Evolutionary conservation across 2,329 filamentous ascomycete species (phyloP), one percentile per base, ranked within the genome.

Genomic region (Lachnellula occidentalis): DNA sequence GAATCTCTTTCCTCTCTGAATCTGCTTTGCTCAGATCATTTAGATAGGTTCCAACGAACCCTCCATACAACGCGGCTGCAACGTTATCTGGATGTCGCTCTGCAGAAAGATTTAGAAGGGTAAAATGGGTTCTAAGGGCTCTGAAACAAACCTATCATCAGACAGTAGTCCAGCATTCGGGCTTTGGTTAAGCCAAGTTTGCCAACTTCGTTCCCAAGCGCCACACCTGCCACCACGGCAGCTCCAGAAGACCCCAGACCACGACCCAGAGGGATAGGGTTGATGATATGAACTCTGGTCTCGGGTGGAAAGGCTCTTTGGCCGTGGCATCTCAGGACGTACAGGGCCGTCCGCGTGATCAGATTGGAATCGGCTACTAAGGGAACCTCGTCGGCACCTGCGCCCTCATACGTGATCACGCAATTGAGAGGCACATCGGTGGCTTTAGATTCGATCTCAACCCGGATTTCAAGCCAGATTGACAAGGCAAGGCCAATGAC

Each of bases 191-290:
- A 76, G 41, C 86, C 78, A 58, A 99, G 78, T 34, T 86, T 80
- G 37, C 92, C 92, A 46, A 94, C 88, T 70, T 95, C 87, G 74
- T 94, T 96, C 41, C 87, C 94, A 45, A 99, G 78, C 71, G 91
- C 83, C n/a, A 96, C 92, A 61, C 94, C 94, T 0, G 91, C 94
- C 6, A 97, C 94, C 17, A 97, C 92, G 8, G 94, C 94, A 4
- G 94, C 92, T 31, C 92, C 94, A 0, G 92, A 96, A 42, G 91
- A 96, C n/a, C 94, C 94, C 62, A 99, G 76, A 9, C 94, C 94
- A 55, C 94, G 82, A 50, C 94, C 92, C 7, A 99, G 79, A 2
- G 94, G 94, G 63, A 99, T 97, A 1, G 90, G 90, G 74, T 97
- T 97, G 73, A 88, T 86, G 75, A 99, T 91, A 74, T 96, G 92